phyloP scores from a whole-genome alignment of 169 alveolate species.

The Eimeria falciformis region DNA sequence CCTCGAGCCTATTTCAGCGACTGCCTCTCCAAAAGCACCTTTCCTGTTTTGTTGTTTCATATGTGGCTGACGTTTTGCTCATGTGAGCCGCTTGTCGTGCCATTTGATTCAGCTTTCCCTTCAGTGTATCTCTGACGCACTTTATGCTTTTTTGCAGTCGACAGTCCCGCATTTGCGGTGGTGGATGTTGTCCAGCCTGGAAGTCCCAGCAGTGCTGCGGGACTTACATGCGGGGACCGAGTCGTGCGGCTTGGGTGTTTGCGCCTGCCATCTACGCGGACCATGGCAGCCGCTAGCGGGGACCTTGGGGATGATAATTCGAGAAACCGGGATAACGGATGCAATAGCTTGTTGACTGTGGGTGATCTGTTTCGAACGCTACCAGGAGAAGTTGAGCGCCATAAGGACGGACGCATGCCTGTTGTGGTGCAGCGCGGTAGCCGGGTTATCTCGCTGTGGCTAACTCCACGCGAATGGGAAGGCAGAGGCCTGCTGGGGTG shows the following conservation, averaged over 20 bases:
- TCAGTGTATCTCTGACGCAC: too few species aligned
- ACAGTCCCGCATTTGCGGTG: constrained; percentile 53
- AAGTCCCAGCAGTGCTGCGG: constrained; percentile 46
- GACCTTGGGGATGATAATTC: too few species aligned
- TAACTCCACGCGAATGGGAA: constrained; percentile 2
- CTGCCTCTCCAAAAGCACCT: too few species aligned
- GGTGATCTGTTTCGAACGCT: constrained; percentile 7
- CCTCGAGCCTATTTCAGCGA: neutral
- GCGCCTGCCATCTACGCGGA: constrained; percentile 4
- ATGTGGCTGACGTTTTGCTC: neutral
- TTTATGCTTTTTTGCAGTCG: neutral
- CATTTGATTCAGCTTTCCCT: too few species aligned
- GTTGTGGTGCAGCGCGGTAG: constrained; percentile 44
- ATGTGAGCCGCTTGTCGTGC: neutral
- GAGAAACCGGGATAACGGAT: neutral
- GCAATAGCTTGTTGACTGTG: neutral
- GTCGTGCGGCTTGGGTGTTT: constrained; percentile 27
- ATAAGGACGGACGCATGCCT: constrained; percentile 17
- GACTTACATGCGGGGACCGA: constrained; percentile 40
- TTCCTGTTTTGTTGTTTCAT: too few species aligned
- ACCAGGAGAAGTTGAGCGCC: neutral
- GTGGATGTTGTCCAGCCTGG: constrained; percentile 50
- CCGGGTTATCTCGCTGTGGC: constrained; percentile 22
- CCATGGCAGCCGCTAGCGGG: too few species aligned
- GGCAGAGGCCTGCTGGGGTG: constrained; percentile 52